Conservation (phyloP, 2,329 filamentous ascomycete species). For the Zasmidium angulare region DNA sequence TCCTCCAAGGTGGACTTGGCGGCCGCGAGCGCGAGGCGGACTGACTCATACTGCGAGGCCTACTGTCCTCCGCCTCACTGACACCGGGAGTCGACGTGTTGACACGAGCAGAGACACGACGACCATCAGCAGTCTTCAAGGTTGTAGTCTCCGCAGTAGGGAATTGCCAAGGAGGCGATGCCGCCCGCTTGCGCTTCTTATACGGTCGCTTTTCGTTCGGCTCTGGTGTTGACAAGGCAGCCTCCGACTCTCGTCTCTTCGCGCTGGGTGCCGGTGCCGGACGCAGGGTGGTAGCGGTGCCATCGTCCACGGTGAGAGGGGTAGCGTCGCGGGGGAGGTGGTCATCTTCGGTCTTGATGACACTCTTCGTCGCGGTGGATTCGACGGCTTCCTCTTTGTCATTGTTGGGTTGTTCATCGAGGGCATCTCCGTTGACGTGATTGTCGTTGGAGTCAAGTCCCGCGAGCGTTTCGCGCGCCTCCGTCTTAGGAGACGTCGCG, state of each 20-base stretch:
- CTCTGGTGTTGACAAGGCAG: constrained; percentile 19
- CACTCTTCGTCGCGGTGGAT: neutral
- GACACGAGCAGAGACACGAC: constrained; percentile 33
- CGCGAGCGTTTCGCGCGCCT: constrained; percentile 14
- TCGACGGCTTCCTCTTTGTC: neutral
- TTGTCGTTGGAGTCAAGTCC: neutral
- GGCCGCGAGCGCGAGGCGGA: constrained; percentile 42
- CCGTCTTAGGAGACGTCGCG: constrained; percentile 14
- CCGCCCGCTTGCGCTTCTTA: constrained; percentile 62
- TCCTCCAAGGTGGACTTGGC: constrained; percentile 92
- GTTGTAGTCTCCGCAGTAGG: constrained; percentile 30
- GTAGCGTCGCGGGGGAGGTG: neutral
- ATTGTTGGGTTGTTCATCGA: neutral
- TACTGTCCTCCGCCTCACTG: constrained; percentile 28
- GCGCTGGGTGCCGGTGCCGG: constrained; percentile 30
- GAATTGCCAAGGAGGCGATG: constrained; percentile 36
- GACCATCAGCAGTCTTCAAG: constrained; percentile 33
- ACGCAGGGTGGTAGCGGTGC: constrained; percentile 10
- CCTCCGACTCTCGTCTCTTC: constrained; percentile 31
- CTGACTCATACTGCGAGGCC: constrained; percentile 21
- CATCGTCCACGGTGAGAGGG: neutral
- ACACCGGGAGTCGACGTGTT: constrained; percentile 25
- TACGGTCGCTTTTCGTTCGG: constrained; percentile 28
- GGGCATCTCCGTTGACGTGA: neutral
- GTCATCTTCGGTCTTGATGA: neutral